Evolutionary conservation across 441 rosid species (phyloP).

Genomic region (Biscutella auriculata): DNA sequence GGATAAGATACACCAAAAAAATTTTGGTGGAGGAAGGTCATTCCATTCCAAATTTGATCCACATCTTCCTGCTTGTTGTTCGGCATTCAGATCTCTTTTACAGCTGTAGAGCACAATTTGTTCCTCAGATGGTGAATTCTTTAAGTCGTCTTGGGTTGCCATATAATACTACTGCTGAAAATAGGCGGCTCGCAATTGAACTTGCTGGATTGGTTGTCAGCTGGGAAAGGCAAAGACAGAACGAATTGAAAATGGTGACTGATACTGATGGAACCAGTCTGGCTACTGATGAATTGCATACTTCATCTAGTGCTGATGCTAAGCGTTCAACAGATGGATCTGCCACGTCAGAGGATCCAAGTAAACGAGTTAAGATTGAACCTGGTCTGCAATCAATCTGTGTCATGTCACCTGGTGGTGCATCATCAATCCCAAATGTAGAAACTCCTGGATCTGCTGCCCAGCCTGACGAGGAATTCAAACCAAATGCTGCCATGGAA

Average conservation of each 20-base stretch:
- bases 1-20: constrained; percentile 98
- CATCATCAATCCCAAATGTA: constrained; percentile 75
- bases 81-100: constrained; percentile 98
- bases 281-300: constrained; percentile 46
- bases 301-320: constrained; percentile 48
- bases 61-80: constrained; percentile 96
- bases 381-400: constrained; percentile 92
- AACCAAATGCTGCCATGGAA: constrained; percentile 99
- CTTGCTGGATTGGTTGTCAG: constrained; percentile 99
- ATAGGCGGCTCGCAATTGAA: constrained; percentile 97
- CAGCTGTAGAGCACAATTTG: constrained; percentile 98
- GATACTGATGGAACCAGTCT: constrained; percentile 59
- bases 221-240: constrained; percentile 99
- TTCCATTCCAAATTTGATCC: constrained; percentile 93
- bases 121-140: constrained; percentile 99
- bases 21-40: constrained; percentile 99
- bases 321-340: constrained; percentile 78
- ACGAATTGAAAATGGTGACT: constrained; percentile 63
- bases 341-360: constrained; percentile 69
- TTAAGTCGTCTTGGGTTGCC: constrained; percentile 98
- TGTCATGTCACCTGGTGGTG: constrained; percentile 95
- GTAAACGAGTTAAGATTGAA: constrained; percentile 85
- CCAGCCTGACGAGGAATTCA: constrained; percentile 97
- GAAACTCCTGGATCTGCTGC: constrained; percentile 96
- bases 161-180: constrained; percentile 84